phyloP scores from a whole-genome alignment of 1,139 yeast genomes.

The Pneumocystis jirovecii region DNA sequence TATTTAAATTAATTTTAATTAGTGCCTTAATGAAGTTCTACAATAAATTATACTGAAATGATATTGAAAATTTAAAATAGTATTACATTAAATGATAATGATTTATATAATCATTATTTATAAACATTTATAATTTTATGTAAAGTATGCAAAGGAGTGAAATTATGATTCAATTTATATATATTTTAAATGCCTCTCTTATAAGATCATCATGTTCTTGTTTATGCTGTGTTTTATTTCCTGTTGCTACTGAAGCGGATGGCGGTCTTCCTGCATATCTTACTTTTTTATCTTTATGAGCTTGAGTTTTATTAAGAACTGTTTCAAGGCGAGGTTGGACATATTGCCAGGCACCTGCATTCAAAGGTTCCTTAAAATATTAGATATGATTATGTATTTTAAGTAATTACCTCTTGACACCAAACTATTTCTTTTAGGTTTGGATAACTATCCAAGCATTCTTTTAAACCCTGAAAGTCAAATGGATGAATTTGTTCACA shows the following conservation, averaged over 20 bases:
- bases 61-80: background rate
- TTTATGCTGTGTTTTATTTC: conserved; percentile 73
- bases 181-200: conserved; percentile 46
- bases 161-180: background rate
- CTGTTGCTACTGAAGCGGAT: conserved; percentile 96
- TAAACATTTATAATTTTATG: too few species aligned
- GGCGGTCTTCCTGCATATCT: conserved; percentile 98
- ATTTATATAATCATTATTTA: too few species aligned
- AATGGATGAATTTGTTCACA: conserved; percentile 95
- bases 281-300: conserved; percentile 40
- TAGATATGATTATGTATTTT: background rate
- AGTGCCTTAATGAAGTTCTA: background rate
- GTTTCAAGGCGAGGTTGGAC: conserved; percentile 72
- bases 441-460: conserved; percentile 65
- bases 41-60: too few species aligned
- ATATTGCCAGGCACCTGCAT: conserved; percentile 81
- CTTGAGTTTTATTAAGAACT: conserved; percentile 56
- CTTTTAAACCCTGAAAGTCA: conserved; percentile 93
- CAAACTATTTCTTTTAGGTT: conserved; percentile 77
- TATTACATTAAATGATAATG: background rate
- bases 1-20: background rate
- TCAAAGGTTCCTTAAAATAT: conserved; percentile 59
- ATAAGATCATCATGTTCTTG: conserved; percentile 84
- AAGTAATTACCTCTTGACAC: conserved; percentile 57
- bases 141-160: background rate